phyloP scores from a whole-genome alignment of 306 rosid genomes.

The Rosa chinensis region DNA sequence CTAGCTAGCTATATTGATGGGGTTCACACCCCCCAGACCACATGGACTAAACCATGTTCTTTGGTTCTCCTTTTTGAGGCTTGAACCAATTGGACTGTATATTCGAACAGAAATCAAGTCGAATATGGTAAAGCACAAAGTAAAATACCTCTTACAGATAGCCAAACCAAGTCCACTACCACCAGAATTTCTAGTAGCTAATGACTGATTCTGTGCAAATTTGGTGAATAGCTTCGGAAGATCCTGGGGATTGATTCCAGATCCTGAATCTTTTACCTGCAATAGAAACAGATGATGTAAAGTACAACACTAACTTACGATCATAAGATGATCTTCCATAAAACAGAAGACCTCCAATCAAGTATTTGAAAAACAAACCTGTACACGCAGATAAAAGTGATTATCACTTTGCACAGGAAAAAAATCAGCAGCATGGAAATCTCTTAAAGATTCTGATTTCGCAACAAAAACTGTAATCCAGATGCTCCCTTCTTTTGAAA shows the following conservation, averaged over 20 bases:
- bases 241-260: conserved; percentile 84
- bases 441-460: conserved; percentile 77
- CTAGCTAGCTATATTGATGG: neutral
- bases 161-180: conserved; percentile 96
- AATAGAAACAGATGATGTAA: conserved; percentile 9
- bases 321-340: conserved; percentile 9
- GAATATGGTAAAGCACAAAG: conserved; percentile 19
- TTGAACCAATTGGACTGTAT: neutral
- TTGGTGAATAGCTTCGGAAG: conserved; percentile 80
- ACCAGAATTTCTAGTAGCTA: conserved; percentile 55
- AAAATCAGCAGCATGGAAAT: conserved; percentile 67
- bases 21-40: neutral
- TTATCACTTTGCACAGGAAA: conserved; percentile 59
- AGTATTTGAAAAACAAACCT: conserved; percentile 58
- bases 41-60: neutral
- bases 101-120: conserved; percentile 12
- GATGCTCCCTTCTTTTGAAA: conserved; percentile 85
- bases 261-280: conserved; percentile 88
- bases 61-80: neutral
- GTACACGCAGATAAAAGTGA: conserved; percentile 84
- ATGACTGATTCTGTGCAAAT: conserved; percentile 78
- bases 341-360: conserved; percentile 25
- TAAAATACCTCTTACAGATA: conserved; percentile 73
- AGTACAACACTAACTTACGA: conserved; percentile 11
- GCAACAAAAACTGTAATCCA: conserved; percentile 61